A percentile compares a stretch with the other conserved stretches of the same genome.
Conservation (phyloP, 305 asterid species). For the Fraxinus albicans region DNA sequence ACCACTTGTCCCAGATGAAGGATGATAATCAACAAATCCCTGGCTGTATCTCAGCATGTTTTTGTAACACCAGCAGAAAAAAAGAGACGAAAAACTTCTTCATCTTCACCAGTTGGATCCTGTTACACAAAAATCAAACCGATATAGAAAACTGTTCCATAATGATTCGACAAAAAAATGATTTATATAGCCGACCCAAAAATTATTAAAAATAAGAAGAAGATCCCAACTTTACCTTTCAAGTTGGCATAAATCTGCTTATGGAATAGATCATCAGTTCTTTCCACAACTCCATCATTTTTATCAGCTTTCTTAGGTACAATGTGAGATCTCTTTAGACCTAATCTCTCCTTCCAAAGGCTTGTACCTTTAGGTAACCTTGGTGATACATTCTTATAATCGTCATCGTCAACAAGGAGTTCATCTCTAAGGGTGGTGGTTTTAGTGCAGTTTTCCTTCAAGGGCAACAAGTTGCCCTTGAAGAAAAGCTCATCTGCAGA, state of each 20-base stretch:
- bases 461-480: constrained; percentile 69
- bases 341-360: constrained; percentile 72
- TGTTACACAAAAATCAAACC: constrained; percentile 16
- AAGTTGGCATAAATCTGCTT: constrained; percentile 11
- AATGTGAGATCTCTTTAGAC: constrained; percentile 44
- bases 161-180: not conserved
- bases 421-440: constrained; percentile 66
- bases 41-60: constrained; percentile 16
- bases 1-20: constrained; percentile 11
- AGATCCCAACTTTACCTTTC: constrained; percentile 27
- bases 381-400: constrained; percentile 30
- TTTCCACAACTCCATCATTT: constrained; percentile 41
- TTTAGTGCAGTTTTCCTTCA: constrained; percentile 42
- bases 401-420: constrained; percentile 44
- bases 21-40: constrained; percentile 27
- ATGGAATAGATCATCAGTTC: constrained; percentile 50
- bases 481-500: constrained; percentile 79
- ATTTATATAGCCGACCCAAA: not conserved
- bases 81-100: constrained; percentile 9
- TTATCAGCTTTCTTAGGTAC: constrained; percentile 45
- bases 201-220: not conserved
- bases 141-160: not conserved
- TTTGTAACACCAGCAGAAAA: constrained; percentile 15
- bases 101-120: constrained; percentile 25
- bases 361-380: constrained; percentile 34